Evolutionary conservation across 2,329 filamentous ascomycete genomes (phyloP).

Genomic region (Cladosporium cucumerinum): DNA sequence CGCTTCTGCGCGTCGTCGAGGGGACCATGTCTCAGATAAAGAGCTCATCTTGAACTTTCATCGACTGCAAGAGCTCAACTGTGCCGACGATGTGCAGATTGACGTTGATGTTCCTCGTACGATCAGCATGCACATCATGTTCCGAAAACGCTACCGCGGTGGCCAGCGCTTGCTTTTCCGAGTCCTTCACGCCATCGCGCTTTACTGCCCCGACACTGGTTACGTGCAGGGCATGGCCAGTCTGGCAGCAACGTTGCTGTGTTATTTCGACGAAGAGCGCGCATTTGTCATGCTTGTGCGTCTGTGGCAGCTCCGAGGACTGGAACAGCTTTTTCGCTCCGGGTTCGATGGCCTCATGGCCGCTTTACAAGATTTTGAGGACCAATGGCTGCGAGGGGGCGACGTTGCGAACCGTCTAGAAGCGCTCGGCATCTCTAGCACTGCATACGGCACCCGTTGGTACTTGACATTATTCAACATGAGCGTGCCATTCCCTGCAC

Average conservation of each 20-base stretch:
- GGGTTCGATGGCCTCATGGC: constrained; percentile 86
- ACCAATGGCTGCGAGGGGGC: constrained; percentile 72
- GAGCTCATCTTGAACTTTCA: constrained; percentile 70
- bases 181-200: constrained; percentile 83
- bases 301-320: constrained; percentile 82
- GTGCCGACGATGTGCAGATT: constrained; percentile 91
- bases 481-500: constrained; percentile 88
- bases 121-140: constrained; percentile 96
- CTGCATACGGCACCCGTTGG: constrained; percentile 95
- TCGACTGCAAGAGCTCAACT: constrained; percentile 68
- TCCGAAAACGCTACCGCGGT: constrained; percentile 83
- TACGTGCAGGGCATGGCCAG: constrained; percentile 99
- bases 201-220: constrained; percentile 86
- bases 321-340: constrained; percentile 77
- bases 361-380: constrained; percentile 80
- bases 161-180: constrained; percentile 90
- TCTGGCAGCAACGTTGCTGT: constrained; percentile 84
- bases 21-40: constrained; percentile 60
- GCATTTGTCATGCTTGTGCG: constrained; percentile 96
- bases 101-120: constrained; percentile 95
- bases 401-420: constrained; percentile 76
- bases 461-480: constrained; percentile 98
- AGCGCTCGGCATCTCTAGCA: constrained; percentile 76
- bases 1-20: constrained; percentile 66
- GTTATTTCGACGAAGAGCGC: constrained; percentile 94